Evolutionary conservation across 306 rosid species (phyloP), one percentile per base, ranked within the genome.

Genomic region (Fagus crenata): DNA sequence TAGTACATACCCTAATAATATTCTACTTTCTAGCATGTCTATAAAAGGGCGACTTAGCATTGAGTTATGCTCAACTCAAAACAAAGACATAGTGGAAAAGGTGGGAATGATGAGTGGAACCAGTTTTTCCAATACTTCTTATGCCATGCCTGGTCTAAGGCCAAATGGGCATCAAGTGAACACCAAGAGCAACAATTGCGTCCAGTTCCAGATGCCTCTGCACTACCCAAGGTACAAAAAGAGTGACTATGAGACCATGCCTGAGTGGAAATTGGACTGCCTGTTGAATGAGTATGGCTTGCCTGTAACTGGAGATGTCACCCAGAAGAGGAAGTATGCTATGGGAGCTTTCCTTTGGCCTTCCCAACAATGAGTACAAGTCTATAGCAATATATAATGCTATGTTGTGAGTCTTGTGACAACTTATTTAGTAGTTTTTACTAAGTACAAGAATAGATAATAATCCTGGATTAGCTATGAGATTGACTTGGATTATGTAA

Each of bases 321-420:
- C 17, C 72, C 81, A 77, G 11, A 86, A 80, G 85, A 77, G 85
- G 77, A 77, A 83, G 53, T 83, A 77, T 58, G 85, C 83, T 67
- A 80, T 83, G 54, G 87, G 83, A 49, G 85, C 87, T 35, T 86
- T 83, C 69, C 81, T 85, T 42, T 85, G 88, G 88, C 78, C 83
- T 84, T 82, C 79, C 74, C 83, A 67, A 74, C 64, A 14, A 67
- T 43, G 71, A 72, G 14, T 35, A 49, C 5, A 6, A 14, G 18
- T 32, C 7, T 28, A 3, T 60, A 11, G 33, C 33, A 8, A 60
- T 12, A 60, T 60, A 12, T 60, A 31, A 12, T 1, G 14, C 40
- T 63, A 4, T 35, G 43, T 63, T 35, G 18, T 1, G 3, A 2
- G 15, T 22, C 28, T 22, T 22, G 28, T 22, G 28, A 22, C 28